A percentile compares a stretch with the other conserved stretches of the same genome.
phyloP scores from a whole-genome alignment of 805 yeast species.

The Zygotorulaspora florentina region DNA sequence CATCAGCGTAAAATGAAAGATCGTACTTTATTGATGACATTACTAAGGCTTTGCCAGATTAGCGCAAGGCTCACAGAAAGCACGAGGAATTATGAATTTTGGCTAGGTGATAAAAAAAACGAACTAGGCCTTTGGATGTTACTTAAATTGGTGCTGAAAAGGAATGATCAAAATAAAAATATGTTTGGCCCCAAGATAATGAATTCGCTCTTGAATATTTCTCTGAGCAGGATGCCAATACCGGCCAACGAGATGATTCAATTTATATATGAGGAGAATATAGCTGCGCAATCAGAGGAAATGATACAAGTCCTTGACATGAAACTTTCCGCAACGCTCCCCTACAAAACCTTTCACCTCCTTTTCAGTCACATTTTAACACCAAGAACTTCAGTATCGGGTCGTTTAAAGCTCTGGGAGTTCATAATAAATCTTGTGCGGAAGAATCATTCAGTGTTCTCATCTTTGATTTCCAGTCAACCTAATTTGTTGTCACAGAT shows the following conservation, averaged over 20 bases:
- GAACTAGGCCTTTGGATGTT: conserved; percentile 7
- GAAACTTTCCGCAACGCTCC: background rate
- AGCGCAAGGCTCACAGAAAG: background rate
- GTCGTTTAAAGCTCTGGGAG: conserved; percentile 1
- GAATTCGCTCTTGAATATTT: background rate
- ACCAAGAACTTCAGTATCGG: background rate
- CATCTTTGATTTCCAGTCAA: background rate
- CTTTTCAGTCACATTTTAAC: conserved; percentile 2
- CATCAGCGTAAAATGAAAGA: conserved; percentile 2
- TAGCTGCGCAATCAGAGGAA: background rate
- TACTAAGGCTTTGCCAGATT: background rate
- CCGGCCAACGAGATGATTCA: conserved; percentile 4
- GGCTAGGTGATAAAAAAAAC: background rate
- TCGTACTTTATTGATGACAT: background rate
- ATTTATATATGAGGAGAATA: background rate
- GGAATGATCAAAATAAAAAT: background rate
- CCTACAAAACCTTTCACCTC: background rate
- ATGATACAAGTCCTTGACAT: background rate
- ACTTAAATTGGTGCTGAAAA: background rate
- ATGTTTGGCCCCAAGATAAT: background rate
- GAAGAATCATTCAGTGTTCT: background rate
- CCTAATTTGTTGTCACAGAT: background rate
- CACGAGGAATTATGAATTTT: background rate
- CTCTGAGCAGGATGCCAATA: background rate
- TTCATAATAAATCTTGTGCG: conserved; percentile 1